A percentile compares a stretch with the other conserved stretches of the same genome.
phyloP scores from a whole-genome alignment of 306 rosid species.

The Begonia fuchsioides region DNA sequence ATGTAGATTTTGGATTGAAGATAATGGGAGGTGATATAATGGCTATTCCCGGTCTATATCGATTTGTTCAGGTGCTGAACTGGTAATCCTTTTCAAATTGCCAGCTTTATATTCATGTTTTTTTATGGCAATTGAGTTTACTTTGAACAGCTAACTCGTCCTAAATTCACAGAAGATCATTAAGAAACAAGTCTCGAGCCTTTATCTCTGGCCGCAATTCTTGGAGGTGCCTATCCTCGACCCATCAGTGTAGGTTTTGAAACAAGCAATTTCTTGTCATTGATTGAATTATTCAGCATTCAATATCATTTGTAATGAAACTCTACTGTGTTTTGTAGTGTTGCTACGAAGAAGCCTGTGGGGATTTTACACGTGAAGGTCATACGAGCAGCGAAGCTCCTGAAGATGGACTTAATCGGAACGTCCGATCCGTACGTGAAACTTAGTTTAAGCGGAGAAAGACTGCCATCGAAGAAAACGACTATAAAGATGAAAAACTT shows the following conservation, averaged over 20 bases:
- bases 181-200: slow-evolving; percentile 57
- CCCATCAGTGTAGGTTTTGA: slow-evolving; percentile 43
- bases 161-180: slow-evolving; percentile 40
- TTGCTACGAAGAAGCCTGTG: slow-evolving; percentile 65
- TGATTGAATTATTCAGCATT: too few species aligned
- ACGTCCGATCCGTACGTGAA: slow-evolving; percentile 89
- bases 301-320: too few species aligned
- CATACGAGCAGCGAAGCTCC: slow-evolving; percentile 55
- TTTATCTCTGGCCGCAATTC: slow-evolving; percentile 82
- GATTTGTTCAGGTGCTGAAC: slow-evolving; percentile 68
- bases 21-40: slow-evolving; percentile 80
- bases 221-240: slow-evolving; percentile 66
- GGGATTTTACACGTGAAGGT: slow-evolving; percentile 89
- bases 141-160: too few species aligned
- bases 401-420: slow-evolving; percentile 81
- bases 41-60: slow-evolving; percentile 83
- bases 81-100: slow-evolving; percentile 14
- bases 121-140: slow-evolving; percentile 5
- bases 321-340: slow-evolving; percentile 17
- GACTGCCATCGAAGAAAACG: slow-evolving; percentile 61
- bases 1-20: slow-evolving; percentile 72
- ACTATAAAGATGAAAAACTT: slow-evolving; percentile 59
- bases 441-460: slow-evolving; percentile 61
- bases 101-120: neutral
- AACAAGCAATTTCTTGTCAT: too few species aligned